phyloP scores from a whole-genome alignment of 176 grass and related monocot species.

The Musa beccarii region DNA sequence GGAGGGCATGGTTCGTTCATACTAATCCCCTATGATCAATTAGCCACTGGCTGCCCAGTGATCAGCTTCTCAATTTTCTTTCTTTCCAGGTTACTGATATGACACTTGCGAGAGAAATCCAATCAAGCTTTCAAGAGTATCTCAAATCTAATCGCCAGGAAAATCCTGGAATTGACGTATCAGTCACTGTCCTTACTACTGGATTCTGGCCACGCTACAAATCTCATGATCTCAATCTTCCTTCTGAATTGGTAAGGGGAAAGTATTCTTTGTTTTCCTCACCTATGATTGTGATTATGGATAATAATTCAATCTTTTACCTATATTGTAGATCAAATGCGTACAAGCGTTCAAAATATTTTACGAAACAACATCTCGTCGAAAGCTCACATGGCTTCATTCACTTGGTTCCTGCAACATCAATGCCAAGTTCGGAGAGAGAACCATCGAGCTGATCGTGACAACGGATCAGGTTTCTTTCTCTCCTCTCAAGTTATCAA shows the following conservation, averaged over 20 bases:
- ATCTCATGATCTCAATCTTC: slow-evolving; percentile 86
- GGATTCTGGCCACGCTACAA: slow-evolving; percentile 97
- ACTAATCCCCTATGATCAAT: no score
- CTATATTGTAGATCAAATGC: slow-evolving; percentile 29
- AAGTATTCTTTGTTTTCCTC: neutral
- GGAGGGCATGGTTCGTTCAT: slow-evolving; percentile 69
- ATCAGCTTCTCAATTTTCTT: no score
- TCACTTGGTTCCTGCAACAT: slow-evolving; percentile 91
- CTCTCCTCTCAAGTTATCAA: neutral
- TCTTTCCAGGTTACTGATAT: slow-evolving; percentile 58
- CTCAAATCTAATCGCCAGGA: slow-evolving; percentile 31
- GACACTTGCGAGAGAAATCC: slow-evolving; percentile 64
- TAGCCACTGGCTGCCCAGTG: no score
- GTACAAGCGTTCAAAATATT: slow-evolving; percentile 91
- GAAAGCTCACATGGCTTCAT: slow-evolving; percentile 97
- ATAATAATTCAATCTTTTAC: neutral
- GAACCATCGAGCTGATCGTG: slow-evolving; percentile 77
- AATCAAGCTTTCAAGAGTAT: slow-evolving; percentile 71
- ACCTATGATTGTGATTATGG: neutral
- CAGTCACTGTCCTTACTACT: slow-evolving; percentile 85
- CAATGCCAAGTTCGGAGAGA: slow-evolving; percentile 61
- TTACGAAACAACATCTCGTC: slow-evolving; percentile 72
- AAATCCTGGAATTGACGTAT: slow-evolving; percentile 75
- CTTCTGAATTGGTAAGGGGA: slow-evolving; percentile 69
- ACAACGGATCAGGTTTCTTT: slow-evolving; percentile 74